phyloP scores from a whole-genome alignment of 805 yeast species.

The Komagataella mondaviorum region DNA sequence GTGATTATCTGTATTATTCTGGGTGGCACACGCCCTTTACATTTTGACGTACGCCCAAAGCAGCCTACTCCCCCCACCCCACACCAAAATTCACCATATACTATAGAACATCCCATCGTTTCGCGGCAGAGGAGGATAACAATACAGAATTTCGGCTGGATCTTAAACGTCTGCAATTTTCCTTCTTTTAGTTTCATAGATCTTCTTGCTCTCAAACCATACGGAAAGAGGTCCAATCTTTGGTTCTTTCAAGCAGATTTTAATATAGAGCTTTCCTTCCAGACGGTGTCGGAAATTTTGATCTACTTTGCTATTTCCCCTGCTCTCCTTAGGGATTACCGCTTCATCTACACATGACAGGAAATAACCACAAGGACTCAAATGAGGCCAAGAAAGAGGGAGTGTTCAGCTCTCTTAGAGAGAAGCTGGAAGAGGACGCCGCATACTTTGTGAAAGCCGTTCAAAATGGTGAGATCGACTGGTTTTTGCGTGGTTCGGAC shows the following conservation, averaged over 20 bases:
- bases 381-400: not conserved
- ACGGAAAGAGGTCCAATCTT: not conserved
- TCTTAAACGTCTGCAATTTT: not conserved
- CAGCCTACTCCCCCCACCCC: not conserved
- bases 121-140: not conserved
- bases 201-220: not conserved
- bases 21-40: not conserved
- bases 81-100: not conserved
- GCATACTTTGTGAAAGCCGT: not conserved
- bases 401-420: not conserved
- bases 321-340: not conserved
- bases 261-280: not conserved
- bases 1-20: not conserved
- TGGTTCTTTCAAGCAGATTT: not conserved
- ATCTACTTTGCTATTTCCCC: not conserved
- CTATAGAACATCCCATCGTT: not conserved
- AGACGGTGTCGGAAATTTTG: not conserved
- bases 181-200: too few relatives aligned
- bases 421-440: slow-evolving; percentile 1
- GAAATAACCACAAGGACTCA: not conserved
- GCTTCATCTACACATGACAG: not conserved
- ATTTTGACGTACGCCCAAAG: not conserved
- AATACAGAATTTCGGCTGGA: not conserved
- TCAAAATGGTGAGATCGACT: slow-evolving; percentile 1
- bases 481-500: not conserved